phyloP scores from a whole-genome alignment of 176 grass and related monocot species.

The Rhynchospora tenuis region DNA sequence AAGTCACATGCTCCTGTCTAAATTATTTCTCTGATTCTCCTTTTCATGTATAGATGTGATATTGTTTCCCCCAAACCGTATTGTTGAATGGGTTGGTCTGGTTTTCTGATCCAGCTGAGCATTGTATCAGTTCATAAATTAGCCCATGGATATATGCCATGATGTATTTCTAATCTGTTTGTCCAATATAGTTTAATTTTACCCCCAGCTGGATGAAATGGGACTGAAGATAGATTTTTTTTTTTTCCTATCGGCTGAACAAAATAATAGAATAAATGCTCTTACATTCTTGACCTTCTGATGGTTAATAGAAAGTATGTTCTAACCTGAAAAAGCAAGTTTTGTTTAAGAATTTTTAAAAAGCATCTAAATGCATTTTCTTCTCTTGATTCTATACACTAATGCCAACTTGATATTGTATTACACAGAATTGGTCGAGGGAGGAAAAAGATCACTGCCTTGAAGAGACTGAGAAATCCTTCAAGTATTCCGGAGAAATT shows the following conservation, averaged over 20 bases:
- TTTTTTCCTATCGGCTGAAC: background rate
- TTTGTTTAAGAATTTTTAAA: background rate
- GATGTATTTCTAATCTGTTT: background rate
- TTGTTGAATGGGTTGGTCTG: background rate
- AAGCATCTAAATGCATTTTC: background rate
- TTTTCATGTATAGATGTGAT: background rate
- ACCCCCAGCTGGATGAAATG: background rate
- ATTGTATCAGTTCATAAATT: background rate
- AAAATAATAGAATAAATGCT: background rate
- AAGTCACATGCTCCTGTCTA: background rate
- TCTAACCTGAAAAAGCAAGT: too few species aligned
- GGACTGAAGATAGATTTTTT: background rate
- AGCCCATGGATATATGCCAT: background rate
- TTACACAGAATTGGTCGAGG: conserved; percentile 58
- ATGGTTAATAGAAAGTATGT: background rate
- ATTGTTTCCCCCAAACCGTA: background rate
- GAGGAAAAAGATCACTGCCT: conserved; percentile 88
- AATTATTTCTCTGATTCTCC: background rate
- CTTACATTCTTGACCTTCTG: background rate
- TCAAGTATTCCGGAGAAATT: conserved; percentile 59
- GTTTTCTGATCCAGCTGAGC: background rate
- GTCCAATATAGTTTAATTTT: background rate
- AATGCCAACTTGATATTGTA: background rate
- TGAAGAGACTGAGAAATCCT: conserved; percentile 85
- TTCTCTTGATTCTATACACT: background rate